Conservation (phyloP, 2,329 filamentous ascomycete genomes). For the Aspergillus novoparasiticus region DNA sequence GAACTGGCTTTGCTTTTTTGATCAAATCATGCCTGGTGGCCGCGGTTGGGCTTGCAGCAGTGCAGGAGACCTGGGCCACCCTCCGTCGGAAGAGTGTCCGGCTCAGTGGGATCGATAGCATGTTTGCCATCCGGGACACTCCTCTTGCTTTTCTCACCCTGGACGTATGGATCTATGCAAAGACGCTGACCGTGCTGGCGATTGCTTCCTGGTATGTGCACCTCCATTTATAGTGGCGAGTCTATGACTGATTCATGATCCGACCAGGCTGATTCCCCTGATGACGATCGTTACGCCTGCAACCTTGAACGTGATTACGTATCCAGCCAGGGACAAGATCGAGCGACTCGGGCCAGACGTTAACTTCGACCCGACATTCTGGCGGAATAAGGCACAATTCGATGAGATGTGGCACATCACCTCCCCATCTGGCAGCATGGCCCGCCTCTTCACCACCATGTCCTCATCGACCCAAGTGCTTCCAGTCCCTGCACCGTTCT, state of each 20-base stretch:
- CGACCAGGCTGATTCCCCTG: background rate
- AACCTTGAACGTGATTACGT: background rate
- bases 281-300: background rate
- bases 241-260: background rate
- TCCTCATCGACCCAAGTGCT: conserved; percentile 5
- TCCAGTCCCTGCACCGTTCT: conserved; percentile 7
- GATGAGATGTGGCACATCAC: background rate
- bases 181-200: conserved; percentile 13
- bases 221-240: background rate
- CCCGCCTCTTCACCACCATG: background rate
- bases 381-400: background rate
- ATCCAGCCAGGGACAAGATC: background rate
- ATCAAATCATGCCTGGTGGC: conserved; percentile 7
- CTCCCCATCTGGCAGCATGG: conserved; percentile 6
- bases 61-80: conserved; percentile 14
- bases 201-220: conserved; percentile 11
- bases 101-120: conserved; percentile 11
- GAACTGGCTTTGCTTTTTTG: conserved; percentile 15
- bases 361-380: background rate
- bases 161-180: conserved; percentile 14
- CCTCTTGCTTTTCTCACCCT: conserved; percentile 9
- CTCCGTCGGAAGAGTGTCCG: conserved; percentile 13
- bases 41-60: conserved; percentile 13
- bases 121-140: conserved; percentile 10
- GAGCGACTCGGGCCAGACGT: background rate